phyloP scores from a whole-genome alignment of 176 grass and related monocot genomes.

The Dactylis glomerata region DNA sequence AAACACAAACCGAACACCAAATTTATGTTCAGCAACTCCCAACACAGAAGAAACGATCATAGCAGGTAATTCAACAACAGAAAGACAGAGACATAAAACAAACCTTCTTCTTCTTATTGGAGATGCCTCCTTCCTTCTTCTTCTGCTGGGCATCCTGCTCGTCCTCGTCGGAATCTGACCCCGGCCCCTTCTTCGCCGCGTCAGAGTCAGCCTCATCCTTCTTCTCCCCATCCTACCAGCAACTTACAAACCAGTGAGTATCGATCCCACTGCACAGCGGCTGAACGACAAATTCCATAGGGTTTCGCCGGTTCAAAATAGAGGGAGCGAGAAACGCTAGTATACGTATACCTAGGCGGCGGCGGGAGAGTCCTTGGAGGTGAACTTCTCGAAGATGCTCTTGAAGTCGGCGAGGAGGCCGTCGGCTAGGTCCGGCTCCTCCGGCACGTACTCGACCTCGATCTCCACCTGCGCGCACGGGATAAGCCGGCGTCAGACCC shows the following conservation, averaged over 20 bases:
- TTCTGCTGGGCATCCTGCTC: constrained; percentile 56
- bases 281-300: not conserved
- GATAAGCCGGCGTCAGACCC: not conserved
- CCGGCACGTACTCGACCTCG: constrained; percentile 88
- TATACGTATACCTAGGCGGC: constrained; percentile 39
- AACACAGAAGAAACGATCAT: not conserved
- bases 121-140: constrained; percentile 65
- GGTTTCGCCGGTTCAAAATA: not conserved
- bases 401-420: constrained; percentile 67
- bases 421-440: constrained; percentile 54
- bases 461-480: constrained; percentile 40
- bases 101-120: constrained; percentile 89
- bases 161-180: constrained; percentile 58
- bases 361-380: constrained; percentile 50
- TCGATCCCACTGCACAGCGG: not conserved
- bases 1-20: not conserved
- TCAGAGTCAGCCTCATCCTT: constrained; percentile 57
- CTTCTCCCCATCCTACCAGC: constrained; percentile 49
- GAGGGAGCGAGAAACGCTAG: not conserved
- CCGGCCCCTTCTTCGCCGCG: constrained; percentile 43
- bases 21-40: not conserved
- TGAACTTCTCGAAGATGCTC: constrained; percentile 76
- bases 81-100: not conserved
- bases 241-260: not conserved
- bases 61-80: not conserved